Percentiles rank a stretch among this genome's conserved stretches.
Conservation (phyloP, 2,329 filamentous ascomycete species). For the Macrophomina tecta region DNA sequence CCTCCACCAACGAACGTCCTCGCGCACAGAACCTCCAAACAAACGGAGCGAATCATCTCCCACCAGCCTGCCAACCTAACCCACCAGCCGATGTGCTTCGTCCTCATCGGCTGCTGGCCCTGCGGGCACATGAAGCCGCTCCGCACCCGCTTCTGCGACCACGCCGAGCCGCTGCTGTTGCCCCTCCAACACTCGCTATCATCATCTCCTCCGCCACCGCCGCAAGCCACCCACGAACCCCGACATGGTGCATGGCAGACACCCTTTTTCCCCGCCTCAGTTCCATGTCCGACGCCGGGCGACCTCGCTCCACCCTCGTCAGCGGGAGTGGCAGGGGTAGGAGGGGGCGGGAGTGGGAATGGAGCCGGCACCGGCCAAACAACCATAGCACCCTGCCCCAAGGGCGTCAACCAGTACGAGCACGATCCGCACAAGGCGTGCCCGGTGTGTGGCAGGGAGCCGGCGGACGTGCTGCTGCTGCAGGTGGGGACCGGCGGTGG, state of each 20-base stretch:
- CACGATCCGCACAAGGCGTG: conserved; percentile 15
- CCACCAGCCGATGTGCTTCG: conserved; percentile 17
- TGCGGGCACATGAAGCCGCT: conserved; percentile 24
- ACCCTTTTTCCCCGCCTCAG: too few species aligned
- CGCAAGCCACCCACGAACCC: not conserved
- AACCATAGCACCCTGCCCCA: not conserved
- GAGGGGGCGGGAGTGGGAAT: too few species aligned
- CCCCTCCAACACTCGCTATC: not conserved
- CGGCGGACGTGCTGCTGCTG: not conserved
- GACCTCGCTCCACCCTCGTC: too few species aligned
- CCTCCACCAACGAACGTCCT: too few species aligned
- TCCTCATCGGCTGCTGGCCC: conserved; percentile 22
- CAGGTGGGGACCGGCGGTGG: not conserved
- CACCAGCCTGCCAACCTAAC: too few species aligned
- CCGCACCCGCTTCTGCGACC: conserved; percentile 24
- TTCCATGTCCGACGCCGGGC: too few species aligned
- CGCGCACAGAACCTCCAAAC: not conserved
- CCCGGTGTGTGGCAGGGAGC: conserved; percentile 10
- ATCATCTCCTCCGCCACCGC: not conserved
- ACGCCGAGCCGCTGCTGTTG: not conserved
- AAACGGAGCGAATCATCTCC: not conserved
- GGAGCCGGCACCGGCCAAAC: too few species aligned
- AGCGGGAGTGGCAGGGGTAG: too few species aligned
- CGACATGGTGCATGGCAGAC: not conserved
- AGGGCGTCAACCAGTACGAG: conserved; percentile 20